Evolutionary conservation across 352 stramenopile genomes (phyloP), one percentile per base, ranked within the genome.

Genomic region (Plasmopara halstedii): DNA sequence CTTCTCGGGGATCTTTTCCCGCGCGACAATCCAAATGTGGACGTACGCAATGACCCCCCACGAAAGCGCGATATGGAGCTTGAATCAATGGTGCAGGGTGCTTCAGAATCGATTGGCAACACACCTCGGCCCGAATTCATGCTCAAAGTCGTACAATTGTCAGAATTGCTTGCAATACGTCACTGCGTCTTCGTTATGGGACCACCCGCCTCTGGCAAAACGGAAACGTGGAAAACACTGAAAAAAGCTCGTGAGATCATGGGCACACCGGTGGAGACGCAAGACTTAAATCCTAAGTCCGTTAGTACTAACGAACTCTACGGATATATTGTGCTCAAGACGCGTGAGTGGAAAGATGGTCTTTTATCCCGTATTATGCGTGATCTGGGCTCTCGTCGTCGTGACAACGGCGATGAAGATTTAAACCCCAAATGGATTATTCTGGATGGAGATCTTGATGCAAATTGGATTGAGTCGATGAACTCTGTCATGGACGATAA

Each of bases 401-500:
- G 95, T 32, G 81, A 93, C 29, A 93, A 90, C 36, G 81, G 81
- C 4, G 81, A 93, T 35, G 81, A 93, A 55, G 81, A 93, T 45
- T 86, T 85, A 48, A 96, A 97, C 18, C 88, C 89, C 11, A 98
- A 98, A 58, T 98, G 95, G 95, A 97, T 98, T 44, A 86, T 98
- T 50, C 67, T 98, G 4, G 95, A 98, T 47, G 95, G 95, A 37
- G 95, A 98, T 67, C 57, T 98, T 2, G 94, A 98, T 66, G 91
- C 95, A n/a, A 97, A 97, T 64, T 98, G 94, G 94, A 98, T 98
- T 49, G 94, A 98, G 57, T 96, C 82, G 0, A 98, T 98, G 92
- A 97, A 97, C 67, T 96, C 87, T 2, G 89, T 98, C 38, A 97
- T 98, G 93, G 94, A 98, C 55, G 94, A 98, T 48, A 98, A 98